These are phyloP conservation scores for Rubus parviflorus DNA, from an alignment of 306 rosid species.

Conservation along the genomic window DNA sequence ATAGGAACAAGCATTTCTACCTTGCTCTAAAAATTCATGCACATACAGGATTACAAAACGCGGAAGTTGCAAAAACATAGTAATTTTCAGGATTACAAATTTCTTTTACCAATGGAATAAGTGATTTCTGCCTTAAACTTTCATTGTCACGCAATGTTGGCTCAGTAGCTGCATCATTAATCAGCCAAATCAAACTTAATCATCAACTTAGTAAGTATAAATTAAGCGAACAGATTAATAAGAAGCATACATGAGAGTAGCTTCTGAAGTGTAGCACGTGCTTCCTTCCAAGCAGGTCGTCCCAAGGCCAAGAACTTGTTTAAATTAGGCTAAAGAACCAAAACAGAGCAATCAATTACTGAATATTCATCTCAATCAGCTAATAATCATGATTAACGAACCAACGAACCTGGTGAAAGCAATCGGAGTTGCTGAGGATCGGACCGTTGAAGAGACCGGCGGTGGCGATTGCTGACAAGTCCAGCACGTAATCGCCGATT, in stretches of 20 bases:
- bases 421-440: conserved; percentile 71
- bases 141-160: conserved; percentile 75
- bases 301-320: conserved; percentile 90
- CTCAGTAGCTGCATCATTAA: conserved; percentile 60
- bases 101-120: conserved; percentile 66
- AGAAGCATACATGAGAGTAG: conserved; percentile 65
- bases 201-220: neutral
- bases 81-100: neutral
- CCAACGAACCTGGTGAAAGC: conserved; percentile 61
- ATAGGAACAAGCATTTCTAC: conserved; percentile 81
- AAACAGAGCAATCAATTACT: conserved; percentile 17
- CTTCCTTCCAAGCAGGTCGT: conserved; percentile 96
- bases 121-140: conserved; percentile 64
- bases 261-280: conserved; percentile 83
- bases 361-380: neutral
- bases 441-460: conserved; percentile 82
- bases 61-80: neutral
- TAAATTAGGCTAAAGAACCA: conserved; percentile 59
- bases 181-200: conserved; percentile 14
- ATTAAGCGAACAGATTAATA: neutral
- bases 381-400: neutral
- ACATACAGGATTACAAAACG: conserved; percentile 11
- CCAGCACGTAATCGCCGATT: conserved; percentile 82
- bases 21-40: conserved; percentile 48
- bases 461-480: conserved; percentile 67